A percentile compares a stretch with the other conserved stretches of the same genome.
Conservation (phyloP, 352 stramenopile species). For the Globisporangium spinosum region DNA sequence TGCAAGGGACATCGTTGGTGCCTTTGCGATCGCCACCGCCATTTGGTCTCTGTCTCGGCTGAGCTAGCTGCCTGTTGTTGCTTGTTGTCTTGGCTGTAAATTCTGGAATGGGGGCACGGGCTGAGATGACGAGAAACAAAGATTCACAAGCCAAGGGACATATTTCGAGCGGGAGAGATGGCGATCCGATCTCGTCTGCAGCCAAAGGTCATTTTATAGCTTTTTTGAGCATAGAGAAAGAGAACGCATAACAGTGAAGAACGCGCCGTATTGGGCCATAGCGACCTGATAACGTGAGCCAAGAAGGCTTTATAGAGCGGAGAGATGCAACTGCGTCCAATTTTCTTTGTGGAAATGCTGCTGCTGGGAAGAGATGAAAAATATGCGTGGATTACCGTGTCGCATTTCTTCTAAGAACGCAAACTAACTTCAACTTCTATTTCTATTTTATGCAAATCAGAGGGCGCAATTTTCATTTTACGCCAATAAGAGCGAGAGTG, state of each 20-base stretch:
- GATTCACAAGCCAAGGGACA: background rate
- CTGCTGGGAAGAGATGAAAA: too few species aligned
- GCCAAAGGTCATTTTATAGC: background rate
- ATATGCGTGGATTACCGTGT: too few species aligned
- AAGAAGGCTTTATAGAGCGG: background rate
- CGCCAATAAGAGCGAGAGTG: too few species aligned
- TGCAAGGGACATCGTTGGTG: background rate
- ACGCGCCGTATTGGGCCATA: background rate
- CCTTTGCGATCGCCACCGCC: background rate
- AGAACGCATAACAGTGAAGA: background rate
- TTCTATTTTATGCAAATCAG: too few species aligned
- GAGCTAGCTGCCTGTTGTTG: background rate
- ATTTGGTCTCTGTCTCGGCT: background rate
- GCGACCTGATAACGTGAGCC: background rate
- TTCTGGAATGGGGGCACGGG: background rate
- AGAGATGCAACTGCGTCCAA: background rate
- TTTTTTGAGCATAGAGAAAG: background rate
- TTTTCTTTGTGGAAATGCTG: background rate
- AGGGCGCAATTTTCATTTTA: too few species aligned
- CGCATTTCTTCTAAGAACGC: too few species aligned
- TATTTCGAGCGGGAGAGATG: constrained; percentile 1
- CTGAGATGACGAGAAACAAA: background rate
- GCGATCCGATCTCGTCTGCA: background rate
- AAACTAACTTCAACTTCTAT: too few species aligned
- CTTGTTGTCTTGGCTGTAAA: background rate